These are phyloP conservation scores for Tubosaeta brunneosetosa DNA, from an alignment of 768 basidiomycete genomes.

Conservation along the genomic window DNA sequence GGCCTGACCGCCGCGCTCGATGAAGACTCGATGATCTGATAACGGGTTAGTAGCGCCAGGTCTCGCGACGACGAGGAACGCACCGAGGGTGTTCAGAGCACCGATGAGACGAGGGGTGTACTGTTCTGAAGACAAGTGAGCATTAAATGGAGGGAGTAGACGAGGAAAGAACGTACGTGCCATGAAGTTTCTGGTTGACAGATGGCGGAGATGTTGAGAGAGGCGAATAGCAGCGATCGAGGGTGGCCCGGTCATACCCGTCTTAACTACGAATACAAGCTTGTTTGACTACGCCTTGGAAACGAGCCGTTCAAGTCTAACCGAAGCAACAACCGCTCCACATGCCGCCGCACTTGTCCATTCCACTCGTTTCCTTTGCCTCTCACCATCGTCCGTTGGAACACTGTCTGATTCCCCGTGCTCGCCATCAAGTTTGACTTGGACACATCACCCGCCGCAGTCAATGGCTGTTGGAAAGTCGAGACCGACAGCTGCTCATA, in stretches of 20 bases:
- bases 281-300: conserved; percentile 39
- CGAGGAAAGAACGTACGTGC: conserved; percentile 10
- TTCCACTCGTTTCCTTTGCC: conserved; percentile 53
- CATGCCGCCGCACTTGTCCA: conserved; percentile 68
- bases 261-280: not conserved
- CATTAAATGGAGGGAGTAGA: not conserved
- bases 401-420: conserved; percentile 43
- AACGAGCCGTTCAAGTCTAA: conserved; percentile 82
- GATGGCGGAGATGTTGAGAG: conserved; percentile 57
- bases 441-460: conserved; percentile 59
- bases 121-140: conserved; percentile 36
- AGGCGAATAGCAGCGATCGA: conserved; percentile 38
- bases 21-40: conserved; percentile 90
- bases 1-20: conserved; percentile 84
- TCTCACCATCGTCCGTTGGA: conserved; percentile 49
- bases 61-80: conserved; percentile 17
- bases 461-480: conserved; percentile 70
- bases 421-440: conserved; percentile 62
- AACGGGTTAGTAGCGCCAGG: conserved; percentile 21
- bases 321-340: conserved; percentile 76
- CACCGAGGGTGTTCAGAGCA: conserved; percentile 92
- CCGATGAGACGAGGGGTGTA: conserved; percentile 77
- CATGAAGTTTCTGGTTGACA: conserved; percentile 51
- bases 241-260: not conserved
- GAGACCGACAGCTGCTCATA: conserved; percentile 76